phyloP scores from a whole-genome alignment of 345 rosid species.

The Iberis pinnata region DNA sequence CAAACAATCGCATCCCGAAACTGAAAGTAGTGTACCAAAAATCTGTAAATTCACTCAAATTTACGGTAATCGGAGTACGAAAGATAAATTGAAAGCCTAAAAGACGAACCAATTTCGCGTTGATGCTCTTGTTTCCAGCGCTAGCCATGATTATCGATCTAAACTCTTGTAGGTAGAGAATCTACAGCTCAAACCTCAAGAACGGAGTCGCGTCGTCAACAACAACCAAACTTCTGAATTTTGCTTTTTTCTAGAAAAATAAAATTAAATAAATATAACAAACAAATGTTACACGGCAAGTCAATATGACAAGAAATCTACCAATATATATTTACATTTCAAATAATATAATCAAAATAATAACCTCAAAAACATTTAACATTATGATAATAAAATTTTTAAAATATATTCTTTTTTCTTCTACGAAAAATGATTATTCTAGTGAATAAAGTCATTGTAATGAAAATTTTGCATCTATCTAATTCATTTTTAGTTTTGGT shows the following conservation, averaged over 20 bases:
- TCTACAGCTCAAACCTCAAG: conserved; percentile 24
- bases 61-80: background rate
- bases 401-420: too few relatives aligned
- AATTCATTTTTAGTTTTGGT: too few relatives aligned
- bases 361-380: background rate
- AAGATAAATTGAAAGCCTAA: background rate
- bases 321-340: background rate
- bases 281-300: conserved; percentile 17
- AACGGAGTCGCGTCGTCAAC: conserved; percentile 31
- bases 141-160: conserved; percentile 52
- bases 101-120: conserved; percentile 79
- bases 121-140: conserved; percentile 85
- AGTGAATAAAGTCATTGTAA: too few relatives aligned
- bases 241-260: background rate
- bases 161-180: conserved; percentile 1
- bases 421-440: too few relatives aligned
- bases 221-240: conserved; percentile 7
- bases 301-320: conserved; percentile 17
- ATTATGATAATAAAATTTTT: too few relatives aligned
- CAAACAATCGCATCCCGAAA: too few relatives aligned
- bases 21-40: too few relatives aligned
- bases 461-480: too few relatives aligned
- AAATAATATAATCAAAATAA: background rate
- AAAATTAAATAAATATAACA: background rate
- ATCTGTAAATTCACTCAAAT: background rate